Evolutionary conservation across 129 eudicot genomes (phyloP).

Genomic region (Kitagawia praeruptora): DNA sequence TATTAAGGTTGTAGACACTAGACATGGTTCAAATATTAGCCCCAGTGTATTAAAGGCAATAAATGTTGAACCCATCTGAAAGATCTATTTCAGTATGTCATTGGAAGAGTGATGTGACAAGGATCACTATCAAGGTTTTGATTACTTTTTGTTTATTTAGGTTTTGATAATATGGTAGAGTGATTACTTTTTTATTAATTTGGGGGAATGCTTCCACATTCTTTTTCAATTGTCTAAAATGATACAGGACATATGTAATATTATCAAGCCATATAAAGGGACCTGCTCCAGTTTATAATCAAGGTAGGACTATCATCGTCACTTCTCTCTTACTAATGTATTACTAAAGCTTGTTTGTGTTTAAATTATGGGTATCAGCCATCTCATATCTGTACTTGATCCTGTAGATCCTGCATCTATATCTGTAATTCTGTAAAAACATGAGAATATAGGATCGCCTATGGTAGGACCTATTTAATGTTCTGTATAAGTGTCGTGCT

Average conservation of each 20-base stretch:
- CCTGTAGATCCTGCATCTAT: neutral
- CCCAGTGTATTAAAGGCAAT: too few species aligned
- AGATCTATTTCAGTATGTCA: too few species aligned
- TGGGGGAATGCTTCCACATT: neutral
- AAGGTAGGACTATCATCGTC: conserved; percentile 33
- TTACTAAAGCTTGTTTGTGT: neutral
- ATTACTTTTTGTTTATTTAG: too few species aligned
- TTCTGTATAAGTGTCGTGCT: neutral
- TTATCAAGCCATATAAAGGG: conserved; percentile 71
- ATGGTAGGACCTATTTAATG: neutral
- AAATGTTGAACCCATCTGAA: too few species aligned
- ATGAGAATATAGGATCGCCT: neutral
- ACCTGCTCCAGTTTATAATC: conserved; percentile 85
- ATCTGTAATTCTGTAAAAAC: neutral
- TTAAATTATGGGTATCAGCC: neutral
- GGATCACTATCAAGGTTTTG: too few species aligned
- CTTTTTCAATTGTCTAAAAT: too few species aligned
- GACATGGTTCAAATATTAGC: too few species aligned
- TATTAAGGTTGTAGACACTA: too few species aligned
- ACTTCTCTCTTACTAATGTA: neutral
- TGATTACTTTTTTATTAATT: neutral
- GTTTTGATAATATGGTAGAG: too few species aligned
- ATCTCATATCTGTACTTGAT: neutral
- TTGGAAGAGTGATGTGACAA: neutral
- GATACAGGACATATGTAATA: too few species aligned